Evolutionary conservation across 2,329 filamentous ascomycete species (phyloP), one percentile per base, ranked within the genome.

Genomic region (Botrytis paeoniae): DNA sequence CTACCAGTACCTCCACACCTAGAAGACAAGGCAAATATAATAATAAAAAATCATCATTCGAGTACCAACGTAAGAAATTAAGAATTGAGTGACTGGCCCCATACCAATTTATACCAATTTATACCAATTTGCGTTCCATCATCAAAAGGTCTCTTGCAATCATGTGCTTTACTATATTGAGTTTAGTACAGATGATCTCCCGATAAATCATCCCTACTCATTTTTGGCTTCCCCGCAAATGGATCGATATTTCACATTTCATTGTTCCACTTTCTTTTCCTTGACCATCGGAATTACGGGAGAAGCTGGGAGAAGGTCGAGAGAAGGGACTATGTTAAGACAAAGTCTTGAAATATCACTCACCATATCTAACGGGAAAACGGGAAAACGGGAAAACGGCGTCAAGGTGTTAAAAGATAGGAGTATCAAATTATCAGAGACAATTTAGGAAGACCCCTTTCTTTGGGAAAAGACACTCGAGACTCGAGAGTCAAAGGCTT

Each of bases 31-130:
- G 51, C n/a, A 57, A 9, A 45, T 5, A 25, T 12, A 25, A 25
- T 12, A 25, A n/a, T 18, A n/a, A n/a, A n/a, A 29, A 35, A 29
- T 18, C 57, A 35, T 59, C 57, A 22, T 10, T 59, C 29, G 16
- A 32, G 54, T 20, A 6, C 57, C 32, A 32, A 32, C n/a, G 32
- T 5, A 2, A 35, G 32, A 60, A 60, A 37, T 37, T 3, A 60
- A 35, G 10, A 39, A 22, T 25, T 14, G 16, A 18, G 6, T 7
- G 18, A 8, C 43, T 7, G 43, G 43, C 59, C 35, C 35, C 59
- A 62, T 62, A 62, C 14, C 35, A 62, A 62, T 62, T 62, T 41
- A 62, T 62, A 62, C 14, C 35, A 62, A 62, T 62, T 62, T 41
- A 62, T 62, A 62, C 22, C 35, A 62, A 62, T 62, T 62, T 41